These are phyloP conservation scores for Dactylonectria estremocensis DNA, from an alignment of 2,329 filamentous ascomycete genomes.

Conservation along the genomic window DNA sequence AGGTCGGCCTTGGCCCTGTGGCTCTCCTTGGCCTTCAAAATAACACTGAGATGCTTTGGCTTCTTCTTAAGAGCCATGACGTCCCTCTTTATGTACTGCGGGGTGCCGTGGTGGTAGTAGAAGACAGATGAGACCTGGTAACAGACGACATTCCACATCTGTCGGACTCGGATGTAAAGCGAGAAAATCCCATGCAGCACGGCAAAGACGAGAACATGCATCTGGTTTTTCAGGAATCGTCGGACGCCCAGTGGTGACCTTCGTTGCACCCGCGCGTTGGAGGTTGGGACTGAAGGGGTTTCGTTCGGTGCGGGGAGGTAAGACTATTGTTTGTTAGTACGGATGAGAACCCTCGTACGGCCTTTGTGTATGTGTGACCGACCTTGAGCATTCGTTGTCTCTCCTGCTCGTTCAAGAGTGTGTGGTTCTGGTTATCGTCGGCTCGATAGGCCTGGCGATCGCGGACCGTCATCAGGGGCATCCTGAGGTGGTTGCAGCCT, in stretches of 20 bases:
- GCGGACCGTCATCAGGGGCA: conserved; percentile 54
- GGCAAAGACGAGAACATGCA: conserved; percentile 78
- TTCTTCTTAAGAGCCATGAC: conserved; percentile 81
- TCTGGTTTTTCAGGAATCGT: conserved; percentile 72
- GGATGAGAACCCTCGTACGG: not conserved
- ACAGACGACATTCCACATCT: conserved; percentile 83
- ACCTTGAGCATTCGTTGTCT: conserved; percentile 57
- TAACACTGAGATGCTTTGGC: conserved; percentile 89
- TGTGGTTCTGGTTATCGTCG: conserved; percentile 56
- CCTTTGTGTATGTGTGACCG: conserved; percentile 26
- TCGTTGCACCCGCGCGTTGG: conserved; percentile 45
- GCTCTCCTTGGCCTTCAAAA: conserved; percentile 82
- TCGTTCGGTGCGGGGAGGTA: conserved; percentile 56
- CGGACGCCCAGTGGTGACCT: conserved; percentile 70
- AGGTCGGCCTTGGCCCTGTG: conserved; percentile 80
- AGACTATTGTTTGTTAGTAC: conserved; percentile 45
- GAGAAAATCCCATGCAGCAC: conserved; percentile 87
- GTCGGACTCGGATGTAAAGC: conserved; percentile 86
- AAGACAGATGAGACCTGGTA: conserved; percentile 86
- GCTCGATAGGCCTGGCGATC: conserved; percentile 58
- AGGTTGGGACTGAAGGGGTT: conserved; percentile 42
- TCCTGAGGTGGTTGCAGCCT: conserved; percentile 48
- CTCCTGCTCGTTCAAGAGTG: conserved; percentile 54
- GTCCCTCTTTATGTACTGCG: conserved; percentile 91
- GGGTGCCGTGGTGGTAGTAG: conserved; percentile 96